Base-by-base conservation (phyloP, 345 rosid species). In the Gossypium stocksii region DNA sequence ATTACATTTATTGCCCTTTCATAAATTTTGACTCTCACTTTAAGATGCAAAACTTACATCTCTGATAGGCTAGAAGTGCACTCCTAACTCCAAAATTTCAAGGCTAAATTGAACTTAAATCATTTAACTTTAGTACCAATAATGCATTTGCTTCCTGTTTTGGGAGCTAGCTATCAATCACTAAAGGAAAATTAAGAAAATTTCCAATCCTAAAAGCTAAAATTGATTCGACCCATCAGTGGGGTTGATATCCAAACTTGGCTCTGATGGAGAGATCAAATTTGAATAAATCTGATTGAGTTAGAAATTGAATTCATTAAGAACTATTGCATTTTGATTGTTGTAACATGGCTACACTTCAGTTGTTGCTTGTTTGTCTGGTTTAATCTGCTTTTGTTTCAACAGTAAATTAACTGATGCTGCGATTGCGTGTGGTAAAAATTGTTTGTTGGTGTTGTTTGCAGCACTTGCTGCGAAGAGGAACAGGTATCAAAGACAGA, bases 401-500 rank as follows among this genome's bases (percentile, higher is more conserved):
- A 34, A 34, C 41, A 34, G 7, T 7, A 19, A 56, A 20, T 19
- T 19, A 7, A 34, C 20, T 54, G 11, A n/a, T 54, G 23, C 25
- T 54, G 13, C 8, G 11, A n/a, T 27, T 19, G 38, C 1, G 7
- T 74, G 41, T 12, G 29, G 59, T 77, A 16, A 6, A 6, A 22
- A 16, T 16, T 78, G 3, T 7, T 56, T 56, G 25, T 56, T 56
- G 23, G 25, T 58, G 25, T 20, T 79, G 79, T 58, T 68, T 7
- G 15, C 89, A 90, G 97, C 93, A 14, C 86, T 96, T 60, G 85
- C 94, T 38, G 90, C 99, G 2, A 91, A 90, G 91, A 90, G 98
- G 83, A 96, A 96, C 83, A 78, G 86, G 77, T 91, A 96, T 73
- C 98, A 91, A 63, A 89, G 99, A 73, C 98, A 95, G 74, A 95